A percentile compares a stretch with the other conserved stretches of the same genome.
Evolutionary conservation across 2,329 filamentous ascomycete species (phyloP).

Genomic region (Alternaria novae-zelandiae): DNA sequence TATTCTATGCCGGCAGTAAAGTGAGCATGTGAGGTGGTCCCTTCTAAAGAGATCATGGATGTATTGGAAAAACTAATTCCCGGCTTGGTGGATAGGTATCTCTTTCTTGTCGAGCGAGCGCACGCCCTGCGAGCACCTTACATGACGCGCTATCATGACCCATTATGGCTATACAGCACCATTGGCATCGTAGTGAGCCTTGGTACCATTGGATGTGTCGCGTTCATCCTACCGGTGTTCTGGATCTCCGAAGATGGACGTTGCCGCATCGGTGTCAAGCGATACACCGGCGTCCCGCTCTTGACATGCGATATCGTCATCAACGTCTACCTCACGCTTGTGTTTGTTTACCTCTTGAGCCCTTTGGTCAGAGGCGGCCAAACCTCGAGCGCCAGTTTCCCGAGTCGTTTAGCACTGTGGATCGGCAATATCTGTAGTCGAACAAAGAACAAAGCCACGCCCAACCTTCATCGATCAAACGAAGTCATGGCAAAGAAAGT

Average conservation of each 20-base stretch:
- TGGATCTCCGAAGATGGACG: conserved; percentile 40
- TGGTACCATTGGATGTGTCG: conserved; percentile 33
- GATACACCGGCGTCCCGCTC: conserved; percentile 45
- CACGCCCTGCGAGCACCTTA: conserved; percentile 47
- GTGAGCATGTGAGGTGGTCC: conserved; percentile 13
- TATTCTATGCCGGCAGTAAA: conserved; percentile 34
- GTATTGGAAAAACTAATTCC: neutral
- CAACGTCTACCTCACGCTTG: conserved; percentile 48
- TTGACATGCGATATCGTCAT: conserved; percentile 48
- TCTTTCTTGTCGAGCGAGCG: conserved; percentile 52
- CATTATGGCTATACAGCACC: conserved; percentile 45
- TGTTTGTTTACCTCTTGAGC: conserved; percentile 48
- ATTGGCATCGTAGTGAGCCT: conserved; percentile 35
- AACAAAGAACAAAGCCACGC: neutral
- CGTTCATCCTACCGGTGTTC: conserved; percentile 41
- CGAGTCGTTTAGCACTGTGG: conserved; percentile 19
- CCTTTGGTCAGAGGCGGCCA: conserved; percentile 34
- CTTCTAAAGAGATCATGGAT: neutral
- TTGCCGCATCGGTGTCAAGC: conserved; percentile 51
- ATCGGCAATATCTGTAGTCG: conserved; percentile 18
- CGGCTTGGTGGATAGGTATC: conserved; percentile 33
- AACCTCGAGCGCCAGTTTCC: conserved; percentile 5
- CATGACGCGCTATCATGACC: conserved; percentile 39
- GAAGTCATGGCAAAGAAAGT: conserved; percentile 26
- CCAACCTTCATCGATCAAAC: conserved; percentile 23